Base-by-base conservation (phyloP, 495 filamentous ascomycete species). In the Aspergillus avenaceus region DNA sequence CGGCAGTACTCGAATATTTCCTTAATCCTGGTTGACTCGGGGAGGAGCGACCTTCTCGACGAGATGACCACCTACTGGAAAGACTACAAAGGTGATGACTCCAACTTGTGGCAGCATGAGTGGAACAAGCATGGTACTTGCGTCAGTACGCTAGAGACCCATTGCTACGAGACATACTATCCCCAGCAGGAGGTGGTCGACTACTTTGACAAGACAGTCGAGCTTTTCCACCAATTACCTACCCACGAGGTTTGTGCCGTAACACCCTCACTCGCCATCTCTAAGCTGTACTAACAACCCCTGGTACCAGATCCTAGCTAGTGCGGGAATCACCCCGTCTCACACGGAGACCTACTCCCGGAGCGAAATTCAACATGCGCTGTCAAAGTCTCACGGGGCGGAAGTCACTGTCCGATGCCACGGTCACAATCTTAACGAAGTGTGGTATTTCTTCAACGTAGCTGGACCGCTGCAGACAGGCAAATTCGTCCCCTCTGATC, bases 401-500 rank as follows among this genome's bases (percentile, higher is more conserved):
- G 67, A 73, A 2, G 88, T 90, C 8, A 83, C 84, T 12, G 72
- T 95, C 6, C 80, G 84, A 38, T 96, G 91, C 66, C 63, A 61
- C 0, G 62, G 65, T 9, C 72, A 74, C 18, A 62, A 72, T 8
- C 67, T 96, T 22, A 84, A 90, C 57, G 85, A 95, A 68, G 81
- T 88, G 19, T 93, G 88, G 86, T 95, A 95, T 61, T 81, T 83
- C 52, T 95, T 85, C 71, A 85, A 91, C 55, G 81, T 95, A 9
- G 78, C 79, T 43, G 91, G 91, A 24, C 84, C 79, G 49, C 65
- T 95, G 31, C 86, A 90, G 61, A 84, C 77, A 5, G 90, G 90
- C 21, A 68, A 81, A 43, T 95, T 95, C 59, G 77, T 90, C 16
- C 71, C 87, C 16, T 71, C 81, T 0, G 49, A 73, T 13, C 82